These are phyloP conservation scores for Leccinum fibrillosum DNA, from an alignment of 768 basidiomycete species.

Conservation along the genomic window DNA sequence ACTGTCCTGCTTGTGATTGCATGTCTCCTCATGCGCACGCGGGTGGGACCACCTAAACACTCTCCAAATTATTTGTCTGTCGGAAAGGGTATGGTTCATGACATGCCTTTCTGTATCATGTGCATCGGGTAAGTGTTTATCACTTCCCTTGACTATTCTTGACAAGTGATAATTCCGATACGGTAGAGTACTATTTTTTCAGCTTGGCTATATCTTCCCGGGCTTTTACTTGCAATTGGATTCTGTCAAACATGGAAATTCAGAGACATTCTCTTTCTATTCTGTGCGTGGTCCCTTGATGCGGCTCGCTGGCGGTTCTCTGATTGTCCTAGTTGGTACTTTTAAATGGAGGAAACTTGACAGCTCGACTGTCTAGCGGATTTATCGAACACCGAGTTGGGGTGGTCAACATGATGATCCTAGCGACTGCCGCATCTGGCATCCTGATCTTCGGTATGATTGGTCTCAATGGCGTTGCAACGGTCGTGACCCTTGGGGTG, in stretches of 20 bases:
- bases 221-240: neutral
- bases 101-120: neutral
- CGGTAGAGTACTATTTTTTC: neutral
- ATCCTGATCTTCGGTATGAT: neutral
- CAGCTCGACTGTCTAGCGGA: neutral
- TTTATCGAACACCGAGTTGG: neutral
- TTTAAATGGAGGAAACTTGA: neutral
- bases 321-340: neutral
- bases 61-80: neutral
- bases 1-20: neutral
- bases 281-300: neutral
- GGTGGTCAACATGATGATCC: neutral
- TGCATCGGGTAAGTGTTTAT: neutral
- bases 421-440: neutral
- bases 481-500: neutral
- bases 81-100: neutral
- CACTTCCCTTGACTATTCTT: neutral
- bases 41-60: neutral
- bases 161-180: neutral
- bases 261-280: neutral
- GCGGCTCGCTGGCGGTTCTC: neutral
- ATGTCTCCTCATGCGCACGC: neutral
- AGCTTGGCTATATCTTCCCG: neutral
- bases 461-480: neutral
- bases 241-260: neutral